Evolutionary conservation across 257 asterid genomes (phyloP).

Genomic region (Solanum gracilifrons): DNA sequence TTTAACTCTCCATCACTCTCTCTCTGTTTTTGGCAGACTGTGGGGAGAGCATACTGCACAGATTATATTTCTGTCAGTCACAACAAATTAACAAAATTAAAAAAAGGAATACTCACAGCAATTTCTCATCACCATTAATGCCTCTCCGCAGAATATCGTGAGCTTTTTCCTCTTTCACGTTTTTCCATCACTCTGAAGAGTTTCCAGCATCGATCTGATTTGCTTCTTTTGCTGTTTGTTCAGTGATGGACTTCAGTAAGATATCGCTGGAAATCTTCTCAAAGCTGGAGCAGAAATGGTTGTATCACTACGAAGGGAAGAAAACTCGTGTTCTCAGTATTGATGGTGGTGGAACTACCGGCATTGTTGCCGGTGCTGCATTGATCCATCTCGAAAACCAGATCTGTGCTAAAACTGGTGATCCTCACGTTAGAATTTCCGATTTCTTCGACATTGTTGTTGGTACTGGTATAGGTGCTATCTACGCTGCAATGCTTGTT

Average conservation of each 20-base stretch:
- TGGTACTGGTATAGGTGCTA: conserved; percentile 85
- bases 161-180: conserved; percentile 37
- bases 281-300: conserved; percentile 88
- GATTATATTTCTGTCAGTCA: neutral
- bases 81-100: neutral
- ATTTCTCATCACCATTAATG: conserved; percentile 30
- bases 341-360: conserved; percentile 78
- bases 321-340: conserved; percentile 68
- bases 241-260: conserved; percentile 60
- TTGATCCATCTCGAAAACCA: conserved; percentile 66
- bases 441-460: conserved; percentile 80
- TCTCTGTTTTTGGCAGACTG: neutral
- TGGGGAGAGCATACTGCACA: neutral
- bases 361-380: conserved; percentile 50
- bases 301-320: conserved; percentile 65
- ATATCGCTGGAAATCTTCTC: conserved; percentile 77
- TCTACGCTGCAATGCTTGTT: conserved; percentile 66
- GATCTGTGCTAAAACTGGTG: conserved; percentile 66
- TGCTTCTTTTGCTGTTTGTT: neutral
- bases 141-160: conserved; percentile 45
- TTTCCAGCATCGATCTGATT: neutral
- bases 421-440: conserved; percentile 48
- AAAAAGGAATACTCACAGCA: neutral
- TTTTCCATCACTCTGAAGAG: conserved; percentile 9
- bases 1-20: neutral